These are phyloP conservation scores for Tylopilus vinaceipallidus DNA, from an alignment of 768 basidiomycete genomes.

Conservation along the genomic window DNA sequence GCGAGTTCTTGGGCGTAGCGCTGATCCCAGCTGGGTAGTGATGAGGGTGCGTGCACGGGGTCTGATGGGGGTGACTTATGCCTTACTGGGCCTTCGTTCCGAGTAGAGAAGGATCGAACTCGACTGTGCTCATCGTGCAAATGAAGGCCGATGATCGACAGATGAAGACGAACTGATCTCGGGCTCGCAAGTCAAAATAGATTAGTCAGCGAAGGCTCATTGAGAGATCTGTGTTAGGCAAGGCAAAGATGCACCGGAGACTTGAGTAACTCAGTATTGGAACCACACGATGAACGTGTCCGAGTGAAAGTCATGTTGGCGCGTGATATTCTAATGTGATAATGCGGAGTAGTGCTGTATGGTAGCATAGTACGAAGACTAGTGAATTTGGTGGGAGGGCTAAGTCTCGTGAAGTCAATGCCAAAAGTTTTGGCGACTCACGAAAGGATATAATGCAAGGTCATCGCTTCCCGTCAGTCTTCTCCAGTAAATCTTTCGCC, in stretches of 20 bases:
- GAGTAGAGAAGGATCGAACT: conserved; percentile 68
- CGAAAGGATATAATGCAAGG: not conserved
- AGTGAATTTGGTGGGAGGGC: not conserved
- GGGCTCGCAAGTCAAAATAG: not conserved
- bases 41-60: not conserved
- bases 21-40: conserved; percentile 63
- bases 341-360: conserved; percentile 12
- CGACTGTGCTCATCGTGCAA: conserved; percentile 34
- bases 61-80: not conserved
- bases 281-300: not conserved
- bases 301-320: conserved; percentile 11
- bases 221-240: too few relatives aligned
- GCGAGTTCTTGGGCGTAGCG: conserved; percentile 69
- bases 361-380: conserved; percentile 24
- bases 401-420: not conserved
- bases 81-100: conserved; percentile 79
- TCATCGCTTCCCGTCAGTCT: conserved; percentile 55
- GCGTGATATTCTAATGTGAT: conserved; percentile 20
- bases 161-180: not conserved
- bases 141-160: not conserved
- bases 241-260: too few relatives aligned
- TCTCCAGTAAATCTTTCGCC: conserved; percentile 90
- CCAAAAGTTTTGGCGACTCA: conserved; percentile 1
- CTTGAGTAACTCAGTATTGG: too few relatives aligned
- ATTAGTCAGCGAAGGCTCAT: conserved; percentile 27